phyloP scores from a whole-genome alignment of 169 alveolate species.

The Babesia bigemina region DNA sequence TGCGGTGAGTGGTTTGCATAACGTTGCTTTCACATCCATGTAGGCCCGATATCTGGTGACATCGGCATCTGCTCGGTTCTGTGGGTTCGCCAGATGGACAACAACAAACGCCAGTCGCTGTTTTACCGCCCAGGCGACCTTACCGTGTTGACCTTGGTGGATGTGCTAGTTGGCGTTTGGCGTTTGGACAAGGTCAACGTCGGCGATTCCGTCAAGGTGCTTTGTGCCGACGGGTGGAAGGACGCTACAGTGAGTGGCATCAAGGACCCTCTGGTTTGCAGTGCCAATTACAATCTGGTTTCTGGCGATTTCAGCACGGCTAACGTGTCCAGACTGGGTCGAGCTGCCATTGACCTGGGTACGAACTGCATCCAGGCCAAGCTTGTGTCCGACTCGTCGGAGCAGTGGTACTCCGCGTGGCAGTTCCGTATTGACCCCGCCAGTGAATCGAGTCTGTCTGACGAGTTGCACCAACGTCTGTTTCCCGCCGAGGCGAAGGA shows the following conservation, averaged over 20 bases:
- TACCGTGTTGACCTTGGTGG: constrained; percentile 5
- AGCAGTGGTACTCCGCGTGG: constrained; percentile 30
- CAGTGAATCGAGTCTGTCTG: constrained; percentile 8
- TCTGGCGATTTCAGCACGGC: constrained; percentile 7
- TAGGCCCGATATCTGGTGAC: constrained; percentile 19
- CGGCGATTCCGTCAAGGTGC: constrained; percentile 18
- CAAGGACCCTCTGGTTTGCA: background rate
- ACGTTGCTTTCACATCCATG: background rate
- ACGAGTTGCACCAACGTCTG: background rate
- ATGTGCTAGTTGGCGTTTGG: constrained; percentile 30
- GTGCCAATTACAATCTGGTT: background rate
- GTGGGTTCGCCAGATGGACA: constrained; percentile 14
- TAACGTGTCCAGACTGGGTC: constrained; percentile 6
- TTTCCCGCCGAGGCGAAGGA: constrained; percentile 36
- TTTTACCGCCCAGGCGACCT: constrained; percentile 17
- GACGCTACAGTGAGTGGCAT: constrained; percentile 2
- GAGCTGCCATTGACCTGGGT: constrained; percentile 23
- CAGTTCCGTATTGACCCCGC: background rate
- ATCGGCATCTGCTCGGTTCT: constrained; percentile 19
- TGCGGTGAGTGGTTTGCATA: constrained; percentile 7
- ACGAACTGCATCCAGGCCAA: constrained; percentile 24
- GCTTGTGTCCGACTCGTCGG: background rate
- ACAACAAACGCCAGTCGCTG: constrained; percentile 6
- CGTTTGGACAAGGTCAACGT: background rate
- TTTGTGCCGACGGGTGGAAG: constrained; percentile 2